Conservation (phyloP, 495 filamentous ascomycete species). For the Aspergillus kassunensis region DNA sequence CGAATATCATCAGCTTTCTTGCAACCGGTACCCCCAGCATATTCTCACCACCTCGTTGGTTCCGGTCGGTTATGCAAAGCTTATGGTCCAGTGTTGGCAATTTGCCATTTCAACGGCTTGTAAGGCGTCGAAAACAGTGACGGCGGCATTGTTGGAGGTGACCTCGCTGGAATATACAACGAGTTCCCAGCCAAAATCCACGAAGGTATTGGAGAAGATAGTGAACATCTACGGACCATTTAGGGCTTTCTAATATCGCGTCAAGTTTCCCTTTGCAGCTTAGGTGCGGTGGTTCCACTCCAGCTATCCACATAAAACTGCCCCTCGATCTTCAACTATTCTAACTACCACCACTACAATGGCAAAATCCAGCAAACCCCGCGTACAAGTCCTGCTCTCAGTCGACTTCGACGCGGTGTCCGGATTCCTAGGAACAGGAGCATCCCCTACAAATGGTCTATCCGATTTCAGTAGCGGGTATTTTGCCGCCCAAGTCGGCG, state of each 20-base stretch:
- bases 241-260: background rate
- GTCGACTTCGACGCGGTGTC: slow-evolving; percentile 60
- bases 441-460: slow-evolving; percentile 46
- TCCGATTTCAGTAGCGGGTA: slow-evolving; percentile 57
- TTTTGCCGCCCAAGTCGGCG: slow-evolving; percentile 57
- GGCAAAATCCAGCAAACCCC: slow-evolving; percentile 18
- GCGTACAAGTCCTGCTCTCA: slow-evolving; percentile 50
- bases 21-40: slow-evolving; percentile 12
- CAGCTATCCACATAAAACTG: too few relatives aligned
- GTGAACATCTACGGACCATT: slow-evolving; percentile 7
- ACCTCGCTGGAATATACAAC: slow-evolving; percentile 10
- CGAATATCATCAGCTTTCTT: slow-evolving; percentile 26
- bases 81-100: background rate
- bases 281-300: too few relatives aligned
- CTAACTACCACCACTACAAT: background rate
- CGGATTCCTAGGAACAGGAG: slow-evolving; percentile 54
- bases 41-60: too few relatives aligned
- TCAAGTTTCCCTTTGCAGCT: too few relatives aligned
- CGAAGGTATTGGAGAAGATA: slow-evolving; percentile 10
- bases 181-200: slow-evolving; percentile 5
- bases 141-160: slow-evolving; percentile 3
- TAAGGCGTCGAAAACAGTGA: slow-evolving; percentile 1
- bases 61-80: too few relatives aligned
- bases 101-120: background rate
- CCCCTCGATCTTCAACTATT: too few relatives aligned